Evolutionary conservation across 1,284 basidiomycete genomes (phyloP).

Genomic region (Cutaneotrichosporon sp.): DNA sequence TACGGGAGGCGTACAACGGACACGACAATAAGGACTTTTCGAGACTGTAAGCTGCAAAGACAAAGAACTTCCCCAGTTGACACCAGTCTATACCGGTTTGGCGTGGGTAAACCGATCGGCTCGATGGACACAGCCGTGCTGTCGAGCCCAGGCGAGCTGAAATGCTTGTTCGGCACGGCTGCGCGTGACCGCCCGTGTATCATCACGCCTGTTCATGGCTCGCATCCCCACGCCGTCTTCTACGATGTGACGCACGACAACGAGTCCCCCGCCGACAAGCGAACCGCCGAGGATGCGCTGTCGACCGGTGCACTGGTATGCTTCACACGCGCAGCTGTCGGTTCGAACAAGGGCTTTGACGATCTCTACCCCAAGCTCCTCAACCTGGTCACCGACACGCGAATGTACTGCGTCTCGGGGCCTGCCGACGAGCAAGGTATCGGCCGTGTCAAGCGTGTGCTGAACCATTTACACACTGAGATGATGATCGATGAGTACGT

Average conservation of each 20-base stretch:
- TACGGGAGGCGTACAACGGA: constrained; percentile 86
- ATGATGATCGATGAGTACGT: constrained; percentile 75
- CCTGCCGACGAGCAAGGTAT: constrained; percentile 56
- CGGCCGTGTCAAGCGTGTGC: constrained; percentile 69
- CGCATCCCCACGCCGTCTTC: constrained; percentile 79
- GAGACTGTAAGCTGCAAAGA: constrained; percentile 51
- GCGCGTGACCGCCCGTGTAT: constrained; percentile 67
- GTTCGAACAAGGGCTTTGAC: constrained; percentile 92
- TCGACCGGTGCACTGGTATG: constrained; percentile 81
- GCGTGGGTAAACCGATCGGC: constrained; percentile 70
- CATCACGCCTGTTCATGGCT: constrained; percentile 75
- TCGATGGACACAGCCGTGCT: constrained; percentile 87
- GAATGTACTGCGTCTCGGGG: constrained; percentile 63
- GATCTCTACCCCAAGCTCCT: constrained; percentile 90
- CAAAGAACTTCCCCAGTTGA: background rate
- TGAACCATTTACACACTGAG: constrained; percentile 83
- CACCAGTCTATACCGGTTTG: constrained; percentile 66
- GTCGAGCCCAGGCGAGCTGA: constrained; percentile 66
- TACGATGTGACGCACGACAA: constrained; percentile 97
- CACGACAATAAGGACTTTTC: constrained; percentile 82
- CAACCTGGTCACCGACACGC: constrained; percentile 75
- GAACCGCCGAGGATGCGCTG: constrained; percentile 87
- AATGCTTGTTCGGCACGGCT: constrained; percentile 60
- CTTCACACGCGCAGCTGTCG: constrained; percentile 78
- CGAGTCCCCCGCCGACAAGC: constrained; percentile 79